A percentile compares a stretch with the other conserved stretches of the same genome.
phyloP scores from a whole-genome alignment of 1,284 basidiomycete species.

The Sporisorium iseilematis-ciliati region DNA sequence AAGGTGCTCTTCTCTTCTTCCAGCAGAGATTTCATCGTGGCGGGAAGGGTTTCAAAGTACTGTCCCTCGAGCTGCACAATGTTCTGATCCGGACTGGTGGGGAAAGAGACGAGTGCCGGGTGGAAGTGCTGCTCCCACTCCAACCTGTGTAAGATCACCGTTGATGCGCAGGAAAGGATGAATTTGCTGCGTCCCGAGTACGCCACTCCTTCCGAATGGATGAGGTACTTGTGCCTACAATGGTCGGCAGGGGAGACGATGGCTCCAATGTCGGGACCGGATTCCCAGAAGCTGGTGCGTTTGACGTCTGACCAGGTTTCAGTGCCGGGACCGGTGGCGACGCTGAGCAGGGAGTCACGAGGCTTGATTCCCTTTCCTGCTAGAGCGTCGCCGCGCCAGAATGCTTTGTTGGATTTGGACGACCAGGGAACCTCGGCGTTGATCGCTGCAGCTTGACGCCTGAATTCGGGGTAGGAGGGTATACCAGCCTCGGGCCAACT shows the following conservation, averaged over 20 bases:
- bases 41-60: constrained; percentile 30
- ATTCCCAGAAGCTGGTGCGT: constrained; percentile 51
- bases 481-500: constrained; percentile 57
- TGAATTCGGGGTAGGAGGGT: constrained; percentile 47
- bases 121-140: constrained; percentile 62
- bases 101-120: constrained; percentile 36
- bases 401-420: constrained; percentile 34
- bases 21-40: constrained; percentile 18
- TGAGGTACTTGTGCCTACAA: constrained; percentile 52
- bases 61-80: constrained; percentile 12
- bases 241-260: constrained; percentile 44
- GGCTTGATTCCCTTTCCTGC: constrained; percentile 22
- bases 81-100: constrained; percentile 26
- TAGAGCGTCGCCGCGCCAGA: constrained; percentile 45
- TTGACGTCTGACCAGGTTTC: constrained; percentile 49
- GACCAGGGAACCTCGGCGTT: constrained; percentile 42
- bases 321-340: constrained; percentile 27
- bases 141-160: constrained; percentile 48
- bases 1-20: constrained; percentile 8
- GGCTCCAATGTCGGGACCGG: constrained; percentile 21
- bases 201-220: constrained; percentile 59
- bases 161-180: constrained; percentile 42
- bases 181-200: constrained; percentile 56
- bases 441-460: constrained; percentile 18
- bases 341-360: constrained; percentile 24